Conservation (phyloP, 352 stramenopile genomes). For the Hyaloperonospora brassicae region DNA sequence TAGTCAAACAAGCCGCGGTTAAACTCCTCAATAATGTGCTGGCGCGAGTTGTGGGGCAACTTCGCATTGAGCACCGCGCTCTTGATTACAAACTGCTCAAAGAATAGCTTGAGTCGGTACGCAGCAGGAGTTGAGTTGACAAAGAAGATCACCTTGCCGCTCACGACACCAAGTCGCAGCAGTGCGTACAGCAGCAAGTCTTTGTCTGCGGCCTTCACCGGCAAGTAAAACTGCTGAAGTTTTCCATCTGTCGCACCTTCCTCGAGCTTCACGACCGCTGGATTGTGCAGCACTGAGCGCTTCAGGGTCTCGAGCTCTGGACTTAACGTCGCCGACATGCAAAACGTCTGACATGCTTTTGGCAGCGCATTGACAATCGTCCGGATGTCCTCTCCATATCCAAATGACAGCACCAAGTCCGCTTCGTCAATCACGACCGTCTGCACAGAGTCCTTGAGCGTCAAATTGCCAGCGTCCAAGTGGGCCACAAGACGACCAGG, state of each 20-base stretch:
- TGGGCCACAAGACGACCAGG: conserved; percentile 90
- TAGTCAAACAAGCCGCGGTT: conserved; percentile 98
- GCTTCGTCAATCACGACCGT: conserved; percentile 98
- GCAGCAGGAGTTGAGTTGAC: conserved; percentile 92
- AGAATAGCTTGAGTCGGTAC: conserved; percentile 98
- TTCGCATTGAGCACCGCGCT: conserved; percentile 97
- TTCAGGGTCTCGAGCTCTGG: conserved; percentile 95
- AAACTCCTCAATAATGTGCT: conserved; percentile 95
- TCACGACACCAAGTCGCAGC: conserved; percentile 95
- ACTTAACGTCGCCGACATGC: conserved; percentile 97
- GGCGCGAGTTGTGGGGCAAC: conserved; percentile 93
- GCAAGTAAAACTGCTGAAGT: conserved; percentile 94
- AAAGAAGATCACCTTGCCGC: conserved; percentile 98
- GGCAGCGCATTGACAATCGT: conserved; percentile 91
- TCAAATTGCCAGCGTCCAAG: conserved; percentile 70
- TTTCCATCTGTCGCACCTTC: conserved; percentile 85
- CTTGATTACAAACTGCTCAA: conserved; percentile 98
- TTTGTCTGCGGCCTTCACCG: conserved; percentile 88
- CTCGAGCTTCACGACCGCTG: conserved; percentile 95
- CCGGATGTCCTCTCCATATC: conserved; percentile 89
- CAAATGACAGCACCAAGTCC: conserved; percentile 97
- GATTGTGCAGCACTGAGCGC: conserved; percentile 94
- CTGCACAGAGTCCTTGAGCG: conserved; percentile 87
- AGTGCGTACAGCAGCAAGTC: conserved; percentile 97
- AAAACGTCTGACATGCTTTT: conserved; percentile 97